Evolutionary conservation across 495 filamentous ascomycete species (phyloP).

Genomic region (Trichoderma parareesei): DNA sequence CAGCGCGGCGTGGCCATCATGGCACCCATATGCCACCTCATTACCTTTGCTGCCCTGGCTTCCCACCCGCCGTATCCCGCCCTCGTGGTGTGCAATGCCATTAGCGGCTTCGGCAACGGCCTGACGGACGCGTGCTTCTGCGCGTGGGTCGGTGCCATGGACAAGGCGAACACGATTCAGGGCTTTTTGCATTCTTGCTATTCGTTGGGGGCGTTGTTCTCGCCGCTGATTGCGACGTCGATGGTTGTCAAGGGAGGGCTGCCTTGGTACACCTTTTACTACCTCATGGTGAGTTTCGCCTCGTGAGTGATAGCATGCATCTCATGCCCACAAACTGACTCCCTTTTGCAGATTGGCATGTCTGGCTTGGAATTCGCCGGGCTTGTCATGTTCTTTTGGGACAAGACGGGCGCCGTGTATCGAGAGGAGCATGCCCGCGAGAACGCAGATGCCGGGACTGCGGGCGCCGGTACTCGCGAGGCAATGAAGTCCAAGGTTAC

Average conservation of each 20-base stretch:
- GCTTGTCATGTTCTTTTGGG: constrained; percentile 57
- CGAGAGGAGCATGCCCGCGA: constrained; percentile 33
- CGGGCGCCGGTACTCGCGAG: constrained; percentile 28
- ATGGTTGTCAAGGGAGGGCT: constrained; percentile 52
- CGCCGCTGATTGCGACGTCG: constrained; percentile 68
- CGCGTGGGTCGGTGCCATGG: constrained; percentile 73
- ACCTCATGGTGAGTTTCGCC: constrained; percentile 37
- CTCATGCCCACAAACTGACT: background rate
- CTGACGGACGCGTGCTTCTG: constrained; percentile 69
- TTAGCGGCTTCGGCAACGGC: constrained; percentile 66
- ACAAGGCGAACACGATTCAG: constrained; percentile 59
- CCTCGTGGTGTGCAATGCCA: constrained; percentile 60
- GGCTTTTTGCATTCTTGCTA: constrained; percentile 68
- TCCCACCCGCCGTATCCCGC: constrained; percentile 69
- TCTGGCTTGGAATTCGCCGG: constrained; percentile 52
- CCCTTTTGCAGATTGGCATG: constrained; percentile 37
- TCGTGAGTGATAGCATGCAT: constrained; percentile 16
- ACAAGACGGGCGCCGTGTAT: constrained; percentile 53
- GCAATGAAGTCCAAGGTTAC: constrained; percentile 41
- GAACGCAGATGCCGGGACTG: constrained; percentile 17
- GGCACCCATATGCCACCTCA: constrained; percentile 53
- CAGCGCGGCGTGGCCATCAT: constrained; percentile 69
- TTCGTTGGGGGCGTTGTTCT: constrained; percentile 67
- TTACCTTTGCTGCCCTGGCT: constrained; percentile 61
- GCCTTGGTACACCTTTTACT: constrained; percentile 60